Evolutionary conservation across 768 basidiomycete genomes (phyloP), one percentile per base, ranked within the genome.

Genomic region (Russula virescens): DNA sequence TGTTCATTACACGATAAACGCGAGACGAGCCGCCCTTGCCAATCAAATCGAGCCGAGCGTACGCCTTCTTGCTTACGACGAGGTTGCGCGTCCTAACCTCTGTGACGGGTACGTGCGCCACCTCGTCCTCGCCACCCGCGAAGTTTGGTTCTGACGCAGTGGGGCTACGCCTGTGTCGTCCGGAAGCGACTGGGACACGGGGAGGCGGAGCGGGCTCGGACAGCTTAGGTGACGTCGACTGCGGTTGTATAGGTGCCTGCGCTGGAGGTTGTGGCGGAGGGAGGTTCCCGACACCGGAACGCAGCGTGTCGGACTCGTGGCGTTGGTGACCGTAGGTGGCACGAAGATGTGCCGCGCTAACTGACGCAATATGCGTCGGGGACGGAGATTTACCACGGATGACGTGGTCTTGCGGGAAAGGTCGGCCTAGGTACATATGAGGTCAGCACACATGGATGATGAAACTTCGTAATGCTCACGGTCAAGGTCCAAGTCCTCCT

Each of bases 11-110:
- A 25, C 93, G 88, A 73, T 87, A 99, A 45, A 99, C 96, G 52
- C 91, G 88, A n/a, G 94, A 97, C 10, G 94, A 89, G 0, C 96
- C 96, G 47, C 96, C 96, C 70, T 88, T 91, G 45, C 96, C 96
- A 58, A 98, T 86, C 75, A 91, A 79, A 71, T 94, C 91, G 2
- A 98, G 80, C 2, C 92, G 86, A 31, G 87, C 87, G 66, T 98
- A 98, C 0, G 81, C 74, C 69, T 85, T 88, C 72, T 86, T 89
- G 78, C 95, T 95, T 34, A 70, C 68, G 5, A 64, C 50, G 48
- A 68, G 58, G 47, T 66, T 66, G 38, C 66, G 66, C 21, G 64
- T 62, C 28, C 46, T 63, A 14, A 61, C 63, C 35, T 66, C 62
- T 26, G 57, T 14, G 26, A 65, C 56, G 13, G 62, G 58, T 13